Percentiles rank a stretch among this genome's conserved stretches.
phyloP scores from a whole-genome alignment of 1,284 basidiomycete genomes.

The Nidula niveotomentosa region DNA sequence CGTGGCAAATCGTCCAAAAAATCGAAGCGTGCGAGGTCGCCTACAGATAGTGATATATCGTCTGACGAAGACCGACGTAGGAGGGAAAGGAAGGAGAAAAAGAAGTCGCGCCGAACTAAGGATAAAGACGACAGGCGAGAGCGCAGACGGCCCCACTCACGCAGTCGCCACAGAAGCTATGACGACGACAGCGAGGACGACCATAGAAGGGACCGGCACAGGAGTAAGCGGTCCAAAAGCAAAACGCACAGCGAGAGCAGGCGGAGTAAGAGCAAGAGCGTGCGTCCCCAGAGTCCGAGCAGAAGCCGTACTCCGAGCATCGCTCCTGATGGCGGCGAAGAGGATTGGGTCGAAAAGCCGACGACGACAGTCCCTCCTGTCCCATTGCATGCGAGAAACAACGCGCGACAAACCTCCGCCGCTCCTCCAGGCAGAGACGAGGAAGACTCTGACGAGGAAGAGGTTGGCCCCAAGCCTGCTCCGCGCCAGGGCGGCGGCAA shows the following conservation, averaged over 20 bases:
- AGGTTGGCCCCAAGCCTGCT: slow-evolving; percentile 64
- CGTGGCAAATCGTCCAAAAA: slow-evolving; percentile 59
- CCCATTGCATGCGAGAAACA: slow-evolving; percentile 8
- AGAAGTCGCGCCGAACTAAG: slow-evolving; percentile 51
- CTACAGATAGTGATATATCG: slow-evolving; percentile 48
- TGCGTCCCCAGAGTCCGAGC: slow-evolving; percentile 25
- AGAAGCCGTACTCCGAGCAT: slow-evolving; percentile 31
- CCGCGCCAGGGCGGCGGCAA: slow-evolving; percentile 38
- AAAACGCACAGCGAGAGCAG: slow-evolving; percentile 24
- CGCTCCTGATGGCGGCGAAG: slow-evolving; percentile 46
- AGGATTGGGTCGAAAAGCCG: slow-evolving; percentile 74
- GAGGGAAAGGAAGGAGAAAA: slow-evolving; percentile 58
- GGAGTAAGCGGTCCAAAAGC: slow-evolving; percentile 21
- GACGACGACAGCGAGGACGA: slow-evolving; percentile 41
- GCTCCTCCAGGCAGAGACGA: slow-evolving; percentile 4
- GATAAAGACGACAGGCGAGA: slow-evolving; percentile 38
- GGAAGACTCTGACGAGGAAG: slow-evolving; percentile 35
- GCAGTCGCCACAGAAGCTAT: slow-evolving; percentile 33
- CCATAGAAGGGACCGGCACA: slow-evolving; percentile 8
- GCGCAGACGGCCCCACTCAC: slow-evolving; percentile 26
- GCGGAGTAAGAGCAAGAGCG: slow-evolving; percentile 21
- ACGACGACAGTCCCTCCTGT: slow-evolving; percentile 28
- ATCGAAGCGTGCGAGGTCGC: slow-evolving; percentile 56
- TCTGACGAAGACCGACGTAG: slow-evolving; percentile 66
- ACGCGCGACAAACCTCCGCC: background rate